These are phyloP conservation scores for Dactylellina haptotyla DNA, from an alignment of 2,329 filamentous ascomycete species.

Conservation along the genomic window DNA sequence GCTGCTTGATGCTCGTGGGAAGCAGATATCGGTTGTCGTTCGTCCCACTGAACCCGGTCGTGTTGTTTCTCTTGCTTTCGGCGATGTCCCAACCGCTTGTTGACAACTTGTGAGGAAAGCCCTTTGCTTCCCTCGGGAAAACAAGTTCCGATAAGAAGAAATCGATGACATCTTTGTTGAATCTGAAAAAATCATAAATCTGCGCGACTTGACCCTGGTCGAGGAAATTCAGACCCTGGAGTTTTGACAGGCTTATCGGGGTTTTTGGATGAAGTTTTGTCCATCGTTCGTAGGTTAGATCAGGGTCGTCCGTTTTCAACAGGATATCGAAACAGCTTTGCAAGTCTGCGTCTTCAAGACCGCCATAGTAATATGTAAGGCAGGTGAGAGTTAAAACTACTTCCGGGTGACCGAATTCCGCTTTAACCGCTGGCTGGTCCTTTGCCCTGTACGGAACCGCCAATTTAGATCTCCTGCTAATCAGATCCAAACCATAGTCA, in stretches of 20 bases:
- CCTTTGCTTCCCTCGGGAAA: slow-evolving; percentile 71
- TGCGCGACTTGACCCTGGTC: slow-evolving; percentile 61
- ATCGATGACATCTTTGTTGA: slow-evolving; percentile 69
- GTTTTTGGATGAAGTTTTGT: slow-evolving; percentile 59
- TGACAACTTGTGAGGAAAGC: slow-evolving; percentile 72
- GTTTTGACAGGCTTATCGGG: slow-evolving; percentile 61
- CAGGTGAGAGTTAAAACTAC: slow-evolving; percentile 69
- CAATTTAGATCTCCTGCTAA: slow-evolving; percentile 62
- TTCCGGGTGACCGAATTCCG: slow-evolving; percentile 73
- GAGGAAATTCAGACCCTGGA: slow-evolving; percentile 58
- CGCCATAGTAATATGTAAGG: slow-evolving; percentile 69
- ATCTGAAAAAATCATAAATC: slow-evolving; percentile 68
- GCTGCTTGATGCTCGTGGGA: slow-evolving; percentile 68
- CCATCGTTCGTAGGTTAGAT: slow-evolving; percentile 67
- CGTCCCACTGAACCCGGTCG: slow-evolving; percentile 76
- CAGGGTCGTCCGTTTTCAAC: slow-evolving; percentile 66
- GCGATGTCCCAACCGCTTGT: slow-evolving; percentile 75
- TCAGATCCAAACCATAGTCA: slow-evolving; percentile 69
- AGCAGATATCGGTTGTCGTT: slow-evolving; percentile 71
- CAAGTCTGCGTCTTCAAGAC: slow-evolving; percentile 67
- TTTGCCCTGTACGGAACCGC: slow-evolving; percentile 72
- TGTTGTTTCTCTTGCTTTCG: slow-evolving; percentile 61
- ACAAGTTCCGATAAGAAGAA: slow-evolving; percentile 71
- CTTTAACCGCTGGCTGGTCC: slow-evolving; percentile 66
- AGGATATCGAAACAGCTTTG: slow-evolving; percentile 65